These are phyloP conservation scores for Cucumis melo DNA, from an alignment of 306 rosid species.

Conservation along the genomic window DNA sequence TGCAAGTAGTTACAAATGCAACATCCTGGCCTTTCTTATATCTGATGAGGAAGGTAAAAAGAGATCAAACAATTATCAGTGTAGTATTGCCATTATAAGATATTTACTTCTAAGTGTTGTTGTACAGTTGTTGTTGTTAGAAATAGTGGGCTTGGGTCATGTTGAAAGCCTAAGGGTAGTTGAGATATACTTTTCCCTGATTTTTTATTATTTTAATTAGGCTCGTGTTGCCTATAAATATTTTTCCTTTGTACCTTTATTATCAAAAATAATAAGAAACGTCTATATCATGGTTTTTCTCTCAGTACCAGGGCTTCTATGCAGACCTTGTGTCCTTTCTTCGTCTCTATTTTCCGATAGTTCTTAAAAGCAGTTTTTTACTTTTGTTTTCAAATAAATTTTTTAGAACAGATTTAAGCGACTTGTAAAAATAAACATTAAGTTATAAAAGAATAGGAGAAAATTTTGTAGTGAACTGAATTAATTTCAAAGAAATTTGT, in stretches of 20 bases:
- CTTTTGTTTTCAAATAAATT: neutral
- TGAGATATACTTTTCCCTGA: no score
- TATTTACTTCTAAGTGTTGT: neutral
- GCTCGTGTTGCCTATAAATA: no score
- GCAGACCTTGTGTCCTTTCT: no score
- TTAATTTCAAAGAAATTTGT: neutral
- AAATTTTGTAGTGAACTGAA: neutral
- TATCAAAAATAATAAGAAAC: no score
- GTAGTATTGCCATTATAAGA: neutral
- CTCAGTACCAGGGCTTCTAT: no score
- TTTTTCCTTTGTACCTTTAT: no score
- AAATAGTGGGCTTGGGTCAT: no score
- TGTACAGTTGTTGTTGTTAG: neutral
- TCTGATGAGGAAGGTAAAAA: constrained; percentile 28
- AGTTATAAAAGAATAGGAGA: neutral
- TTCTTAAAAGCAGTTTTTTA: neutral
- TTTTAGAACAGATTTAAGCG: neutral
- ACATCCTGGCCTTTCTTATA: constrained; percentile 79
- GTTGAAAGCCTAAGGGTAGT: no score
- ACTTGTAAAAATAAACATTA: neutral
- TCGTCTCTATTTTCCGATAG: no score
- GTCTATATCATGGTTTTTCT: no score
- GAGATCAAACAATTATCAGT: neutral
- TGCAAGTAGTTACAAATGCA: constrained; percentile 68
- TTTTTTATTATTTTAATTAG: no score